Percentiles rank a stretch among this genome's conserved stretches.
phyloP scores from a whole-genome alignment of 2,329 filamentous ascomycete genomes.

The Grosmannia clavigera region DNA sequence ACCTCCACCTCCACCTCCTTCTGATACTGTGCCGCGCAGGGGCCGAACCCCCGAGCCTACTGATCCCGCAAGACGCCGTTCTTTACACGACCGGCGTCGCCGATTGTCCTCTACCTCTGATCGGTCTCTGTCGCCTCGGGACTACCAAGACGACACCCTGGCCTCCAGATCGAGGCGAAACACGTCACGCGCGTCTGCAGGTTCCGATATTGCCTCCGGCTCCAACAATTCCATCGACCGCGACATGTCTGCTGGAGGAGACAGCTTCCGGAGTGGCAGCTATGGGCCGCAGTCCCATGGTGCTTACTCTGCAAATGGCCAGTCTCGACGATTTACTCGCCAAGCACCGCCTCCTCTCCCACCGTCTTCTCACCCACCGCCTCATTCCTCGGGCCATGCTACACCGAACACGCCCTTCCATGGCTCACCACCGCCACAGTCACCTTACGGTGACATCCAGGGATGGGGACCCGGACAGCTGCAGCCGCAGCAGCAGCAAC shows the following conservation, averaged over 20 bases:
- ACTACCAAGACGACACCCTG: background rate
- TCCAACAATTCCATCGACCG: constrained; percentile 39
- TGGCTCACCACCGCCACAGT: constrained; percentile 29
- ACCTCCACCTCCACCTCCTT: constrained; percentile 3
- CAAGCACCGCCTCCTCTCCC: background rate
- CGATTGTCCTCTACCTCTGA: background rate
- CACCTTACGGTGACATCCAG: constrained; percentile 27
- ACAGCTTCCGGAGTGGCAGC: constrained; percentile 19
- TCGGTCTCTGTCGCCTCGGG: background rate
- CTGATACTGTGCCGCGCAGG: constrained; percentile 13
- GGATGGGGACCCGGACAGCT: constrained; percentile 24
- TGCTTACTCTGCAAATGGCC: constrained; percentile 23
- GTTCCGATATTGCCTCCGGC: constrained; percentile 26
- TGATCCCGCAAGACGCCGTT: background rate
- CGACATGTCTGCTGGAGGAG: constrained; percentile 32
- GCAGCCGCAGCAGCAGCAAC: constrained; percentile 23
- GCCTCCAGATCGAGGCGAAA: constrained; percentile 23
- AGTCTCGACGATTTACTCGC: background rate
- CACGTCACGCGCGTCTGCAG: constrained; percentile 24
- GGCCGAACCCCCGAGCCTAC: background rate
- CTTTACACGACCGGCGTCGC: background rate
- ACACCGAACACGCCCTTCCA: constrained; percentile 31
- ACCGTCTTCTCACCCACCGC: constrained; percentile 7
- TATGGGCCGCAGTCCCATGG: constrained; percentile 8
- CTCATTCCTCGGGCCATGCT: constrained; percentile 26